Conservation (phyloP, 805 yeast species). For the Candida insectorum region DNA sequence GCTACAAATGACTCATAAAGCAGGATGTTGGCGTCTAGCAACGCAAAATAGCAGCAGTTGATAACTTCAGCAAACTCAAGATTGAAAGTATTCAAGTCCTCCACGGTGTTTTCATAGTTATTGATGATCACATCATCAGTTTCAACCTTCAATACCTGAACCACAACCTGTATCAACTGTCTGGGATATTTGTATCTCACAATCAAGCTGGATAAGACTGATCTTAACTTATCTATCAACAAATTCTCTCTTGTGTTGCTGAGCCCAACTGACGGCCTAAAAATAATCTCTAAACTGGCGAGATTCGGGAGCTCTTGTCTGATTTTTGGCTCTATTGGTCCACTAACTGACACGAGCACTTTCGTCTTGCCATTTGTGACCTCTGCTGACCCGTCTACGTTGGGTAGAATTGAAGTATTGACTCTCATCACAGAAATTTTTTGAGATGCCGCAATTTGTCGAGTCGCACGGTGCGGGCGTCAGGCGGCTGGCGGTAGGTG, state of each 20-base stretch:
- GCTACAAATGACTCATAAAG: conserved; percentile 62
- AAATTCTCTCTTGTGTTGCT: conserved; percentile 73
- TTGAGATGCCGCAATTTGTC: neutral
- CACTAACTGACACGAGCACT: conserved; percentile 75
- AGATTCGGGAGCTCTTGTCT: conserved; percentile 82
- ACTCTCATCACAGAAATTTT: conserved; percentile 11
- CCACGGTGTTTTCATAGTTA: conserved; percentile 26
- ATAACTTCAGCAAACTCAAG: conserved; percentile 25
- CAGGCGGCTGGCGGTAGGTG: conserved; percentile 1
- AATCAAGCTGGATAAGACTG: conserved; percentile 59
- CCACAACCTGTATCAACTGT: conserved; percentile 48
- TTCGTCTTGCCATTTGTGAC: conserved; percentile 49
- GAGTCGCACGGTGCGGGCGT: neutral
- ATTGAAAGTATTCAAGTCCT: conserved; percentile 58
- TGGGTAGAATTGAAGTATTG: conserved; percentile 36
- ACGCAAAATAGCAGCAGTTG: conserved; percentile 71
- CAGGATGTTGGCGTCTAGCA: conserved; percentile 77
- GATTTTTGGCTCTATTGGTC: conserved; percentile 82
- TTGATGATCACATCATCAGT: conserved; percentile 18
- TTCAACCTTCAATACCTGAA: conserved; percentile 32
- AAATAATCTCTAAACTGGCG: conserved; percentile 72
- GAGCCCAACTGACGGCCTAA: conserved; percentile 76
- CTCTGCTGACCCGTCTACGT: conserved; percentile 81
- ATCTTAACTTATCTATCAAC: conserved; percentile 66
- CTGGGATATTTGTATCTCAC: conserved; percentile 70